Evolutionary conservation across 805 yeast species (phyloP), one percentile per base, ranked within the genome.

Genomic region (Metschnikowia cubensis): DNA sequence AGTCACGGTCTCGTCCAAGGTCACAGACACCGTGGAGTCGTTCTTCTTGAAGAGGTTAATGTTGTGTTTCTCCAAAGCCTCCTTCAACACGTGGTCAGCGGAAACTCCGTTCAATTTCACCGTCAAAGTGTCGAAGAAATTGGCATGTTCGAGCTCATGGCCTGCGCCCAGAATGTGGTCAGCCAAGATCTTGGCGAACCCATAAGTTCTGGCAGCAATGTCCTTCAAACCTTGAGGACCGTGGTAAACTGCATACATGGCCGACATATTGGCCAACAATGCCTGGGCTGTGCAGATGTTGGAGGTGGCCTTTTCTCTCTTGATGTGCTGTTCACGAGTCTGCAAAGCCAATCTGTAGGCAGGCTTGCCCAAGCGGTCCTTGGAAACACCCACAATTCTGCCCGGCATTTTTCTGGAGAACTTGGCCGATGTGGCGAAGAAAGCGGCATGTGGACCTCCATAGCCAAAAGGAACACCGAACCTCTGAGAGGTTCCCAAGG

Each of bases 371-470:
- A 91, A 74, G 63, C 98, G 80, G 67, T 92, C 99, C 66, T 88
- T 89, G 36, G 96, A 84, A 37, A 88, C 83, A 64, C 99, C 99
- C 49, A 94, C 91, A 49, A 94, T 80, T 73, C 99, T 81, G 40
- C 99, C 99, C 2, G 99, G 99, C 67, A 94, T 89, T 69, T 91
- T 94, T 65, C 99, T 82, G 64, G 89, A 88, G 59, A 86, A 77
- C 49, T 82, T 78, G 52, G 83, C 81, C n/a, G 82, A 77, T 37
- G 92, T 96, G 7, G 98, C 89, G 60, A 94, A 91, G 71, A 89
- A 94, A 0, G 96, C 99, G 42, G 99, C 98, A 68, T 94, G 99
- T 3, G 99, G 99, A 18, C 99, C 99, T 63, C 99, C 99, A 65
- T 83, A 94, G 6, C 98, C 99, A 74, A 92, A 81, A 49, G 99